A percentile compares a stretch with the other conserved stretches of the same genome.
Evolutionary conservation across 1,284 basidiomycete genomes (phyloP).

Genomic region (Tilletiaria anomala): DNA sequence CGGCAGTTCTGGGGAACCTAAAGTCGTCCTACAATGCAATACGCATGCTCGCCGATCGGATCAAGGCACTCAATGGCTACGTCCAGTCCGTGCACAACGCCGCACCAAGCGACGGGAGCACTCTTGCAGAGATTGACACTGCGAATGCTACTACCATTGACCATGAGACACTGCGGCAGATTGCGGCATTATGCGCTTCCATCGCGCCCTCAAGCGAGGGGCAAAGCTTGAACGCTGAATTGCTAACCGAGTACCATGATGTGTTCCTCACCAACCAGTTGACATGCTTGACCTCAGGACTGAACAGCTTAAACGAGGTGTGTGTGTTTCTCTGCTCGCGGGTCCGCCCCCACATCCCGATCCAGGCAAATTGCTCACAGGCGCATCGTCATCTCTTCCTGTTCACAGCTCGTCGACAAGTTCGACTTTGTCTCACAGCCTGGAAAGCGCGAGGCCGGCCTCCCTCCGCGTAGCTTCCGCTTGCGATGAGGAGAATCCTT

Average conservation of each 20-base stretch:
- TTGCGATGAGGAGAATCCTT: too few species aligned
- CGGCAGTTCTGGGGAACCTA: conserved; percentile 71
- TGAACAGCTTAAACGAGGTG: conserved; percentile 76
- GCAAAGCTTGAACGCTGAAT: not conserved
- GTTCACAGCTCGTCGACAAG: conserved; percentile 21
- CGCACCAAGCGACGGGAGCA: too few species aligned
- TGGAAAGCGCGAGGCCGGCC: too few species aligned
- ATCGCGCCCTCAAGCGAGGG: not conserved
- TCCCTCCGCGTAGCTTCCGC: too few species aligned
- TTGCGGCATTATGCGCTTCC: conserved; percentile 72
- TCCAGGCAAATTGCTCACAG: not conserved
- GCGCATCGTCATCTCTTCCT: not conserved
- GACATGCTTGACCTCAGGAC: conserved; percentile 69
- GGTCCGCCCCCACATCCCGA: not conserved
- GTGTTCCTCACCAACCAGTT: conserved; percentile 81
- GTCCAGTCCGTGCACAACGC: conserved; percentile 11
- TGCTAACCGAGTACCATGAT: conserved; percentile 73
- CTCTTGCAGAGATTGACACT: too few species aligned
- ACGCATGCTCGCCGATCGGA: conserved; percentile 84
- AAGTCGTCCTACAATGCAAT: conserved; percentile 85
- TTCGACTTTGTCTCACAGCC: conserved; percentile 17
- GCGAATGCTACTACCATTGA: conserved; percentile 12
- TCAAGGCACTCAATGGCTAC: conserved; percentile 67
- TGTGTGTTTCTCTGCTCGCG: too few species aligned
- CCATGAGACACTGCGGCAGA: conserved; percentile 63